phyloP scores from a whole-genome alignment of 2,329 filamentous ascomycete species.

The Aspergillus quadricinctus region DNA sequence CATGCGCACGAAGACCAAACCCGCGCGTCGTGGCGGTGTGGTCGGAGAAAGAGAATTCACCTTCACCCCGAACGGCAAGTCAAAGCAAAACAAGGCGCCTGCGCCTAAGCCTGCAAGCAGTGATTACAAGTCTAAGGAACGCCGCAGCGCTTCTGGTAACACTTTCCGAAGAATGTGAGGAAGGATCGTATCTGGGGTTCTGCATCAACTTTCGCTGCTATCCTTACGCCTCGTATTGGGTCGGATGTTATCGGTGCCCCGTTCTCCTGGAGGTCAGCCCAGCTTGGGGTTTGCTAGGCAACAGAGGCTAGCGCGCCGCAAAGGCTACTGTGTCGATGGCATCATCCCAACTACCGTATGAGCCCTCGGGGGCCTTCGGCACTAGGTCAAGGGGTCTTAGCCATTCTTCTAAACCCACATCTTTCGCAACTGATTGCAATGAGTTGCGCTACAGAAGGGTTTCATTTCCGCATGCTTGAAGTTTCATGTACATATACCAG shows the following conservation, averaged over 20 bases:
- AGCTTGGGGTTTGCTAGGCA: neutral
- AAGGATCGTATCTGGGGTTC: neutral
- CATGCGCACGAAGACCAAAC: constrained; percentile 34
- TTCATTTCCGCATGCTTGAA: neutral
- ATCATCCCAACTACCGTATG: neutral
- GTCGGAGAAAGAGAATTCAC: constrained; percentile 55
- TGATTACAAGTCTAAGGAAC: constrained; percentile 36
- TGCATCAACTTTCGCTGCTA: neutral
- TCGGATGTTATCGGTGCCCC: neutral
- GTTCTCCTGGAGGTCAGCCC: neutral
- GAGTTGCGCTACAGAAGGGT: neutral
- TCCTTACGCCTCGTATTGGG: neutral
- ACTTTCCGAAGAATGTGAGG: constrained; percentile 45
- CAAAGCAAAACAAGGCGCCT: constrained; percentile 24
- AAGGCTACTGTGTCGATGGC: neutral
- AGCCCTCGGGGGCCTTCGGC: neutral
- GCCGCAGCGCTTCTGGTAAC: constrained; percentile 48
- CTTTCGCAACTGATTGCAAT: neutral
- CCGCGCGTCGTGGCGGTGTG: constrained; percentile 29
- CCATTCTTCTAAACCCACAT: neutral
- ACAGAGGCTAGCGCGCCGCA: neutral
- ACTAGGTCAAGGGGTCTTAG: neutral
- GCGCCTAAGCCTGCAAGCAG: constrained; percentile 10
- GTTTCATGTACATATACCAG: neutral
- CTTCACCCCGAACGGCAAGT: constrained; percentile 52